Conservation (phyloP, 805 yeast species). For the Candida sphagnicola region DNA sequence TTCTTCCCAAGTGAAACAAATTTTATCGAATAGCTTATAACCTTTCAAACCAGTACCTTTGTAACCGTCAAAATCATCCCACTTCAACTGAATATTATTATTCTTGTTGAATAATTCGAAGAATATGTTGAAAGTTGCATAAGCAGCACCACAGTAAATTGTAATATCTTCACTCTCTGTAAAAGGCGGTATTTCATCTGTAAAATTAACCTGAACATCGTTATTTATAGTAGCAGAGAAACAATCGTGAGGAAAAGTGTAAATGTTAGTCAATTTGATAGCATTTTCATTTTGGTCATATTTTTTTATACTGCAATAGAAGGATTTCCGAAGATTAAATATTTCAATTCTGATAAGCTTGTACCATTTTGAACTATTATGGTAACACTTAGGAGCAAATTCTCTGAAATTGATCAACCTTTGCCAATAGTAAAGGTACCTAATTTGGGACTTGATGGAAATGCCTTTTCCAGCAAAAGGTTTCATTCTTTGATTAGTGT, state of each 20-base stretch:
- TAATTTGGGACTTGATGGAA: constrained; percentile 62
- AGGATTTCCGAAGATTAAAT: too few species aligned
- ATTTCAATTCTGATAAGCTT: too few species aligned
- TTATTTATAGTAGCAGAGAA: background rate
- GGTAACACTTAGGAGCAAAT: too few species aligned
- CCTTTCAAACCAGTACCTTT: constrained; percentile 60
- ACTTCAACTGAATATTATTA: constrained; percentile 4
- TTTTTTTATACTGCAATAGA: too few species aligned
- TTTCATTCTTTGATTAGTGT: constrained; percentile 57
- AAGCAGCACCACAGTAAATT: constrained; percentile 20
- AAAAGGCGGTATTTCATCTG: background rate
- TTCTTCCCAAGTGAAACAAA: constrained; percentile 12
- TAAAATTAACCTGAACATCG: background rate
- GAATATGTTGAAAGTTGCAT: constrained; percentile 32
- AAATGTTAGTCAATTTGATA: too few species aligned
- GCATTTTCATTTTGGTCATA: too few species aligned
- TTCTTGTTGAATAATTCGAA: constrained; percentile 29
- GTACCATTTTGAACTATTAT: too few species aligned
- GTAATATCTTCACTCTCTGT: background rate
- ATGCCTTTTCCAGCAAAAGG: constrained; percentile 60
- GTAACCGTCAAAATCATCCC: constrained; percentile 61
- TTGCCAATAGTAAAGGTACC: constrained; percentile 57
- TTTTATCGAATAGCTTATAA: constrained; percentile 44
- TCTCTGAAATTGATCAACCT: too few species aligned
- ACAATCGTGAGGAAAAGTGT: too few species aligned